These are phyloP conservation scores for Entophlyctis helioformis DNA, from an alignment of 192 early-diverging fungal species.

Conservation along the genomic window DNA sequence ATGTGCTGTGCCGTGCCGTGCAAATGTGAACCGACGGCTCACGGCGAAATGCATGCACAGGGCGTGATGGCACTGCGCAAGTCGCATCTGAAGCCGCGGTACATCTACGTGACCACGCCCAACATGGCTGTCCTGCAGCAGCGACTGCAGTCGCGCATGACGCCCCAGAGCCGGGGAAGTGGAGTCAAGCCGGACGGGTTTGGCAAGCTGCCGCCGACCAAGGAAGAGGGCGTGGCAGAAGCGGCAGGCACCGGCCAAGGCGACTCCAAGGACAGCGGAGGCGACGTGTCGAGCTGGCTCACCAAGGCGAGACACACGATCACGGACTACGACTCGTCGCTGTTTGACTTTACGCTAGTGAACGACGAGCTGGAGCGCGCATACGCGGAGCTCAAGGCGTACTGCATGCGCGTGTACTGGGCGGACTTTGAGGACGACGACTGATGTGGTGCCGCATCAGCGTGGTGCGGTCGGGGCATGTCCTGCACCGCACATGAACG, in stretches of 20 bases:
- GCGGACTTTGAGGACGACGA: slow-evolving; percentile 25
- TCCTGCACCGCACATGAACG: neutral
- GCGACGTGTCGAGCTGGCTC: slow-evolving; percentile 20
- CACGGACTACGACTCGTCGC: slow-evolving; percentile 1
- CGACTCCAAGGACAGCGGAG: slow-evolving; percentile 1
- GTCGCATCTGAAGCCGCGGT: slow-evolving; percentile 32
- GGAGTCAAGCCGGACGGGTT: no score
- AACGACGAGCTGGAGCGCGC: slow-evolving; percentile 34
- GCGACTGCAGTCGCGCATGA: no score
- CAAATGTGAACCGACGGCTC: no score
- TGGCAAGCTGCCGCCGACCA: no score
- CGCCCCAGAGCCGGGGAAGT: slow-evolving; percentile 5
- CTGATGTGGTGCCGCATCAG: no score
- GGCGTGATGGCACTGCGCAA: slow-evolving; percentile 32
- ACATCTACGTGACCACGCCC: slow-evolving; percentile 32
- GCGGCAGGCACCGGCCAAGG: slow-evolving; percentile 1
- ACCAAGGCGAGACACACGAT: slow-evolving; percentile 16
- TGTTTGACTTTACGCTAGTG: slow-evolving; percentile 25
- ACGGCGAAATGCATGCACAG: no score
- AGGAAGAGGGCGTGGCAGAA: neutral
- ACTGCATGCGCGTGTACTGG: slow-evolving; percentile 21
- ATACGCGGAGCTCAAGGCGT: slow-evolving; percentile 24
- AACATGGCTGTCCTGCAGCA: slow-evolving; percentile 25
- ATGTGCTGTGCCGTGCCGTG: no score
- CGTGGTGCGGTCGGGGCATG: no score